Evolutionary conservation across 2,329 filamentous ascomycete species (phyloP).

Genomic region (Penicillium sp.): DNA sequence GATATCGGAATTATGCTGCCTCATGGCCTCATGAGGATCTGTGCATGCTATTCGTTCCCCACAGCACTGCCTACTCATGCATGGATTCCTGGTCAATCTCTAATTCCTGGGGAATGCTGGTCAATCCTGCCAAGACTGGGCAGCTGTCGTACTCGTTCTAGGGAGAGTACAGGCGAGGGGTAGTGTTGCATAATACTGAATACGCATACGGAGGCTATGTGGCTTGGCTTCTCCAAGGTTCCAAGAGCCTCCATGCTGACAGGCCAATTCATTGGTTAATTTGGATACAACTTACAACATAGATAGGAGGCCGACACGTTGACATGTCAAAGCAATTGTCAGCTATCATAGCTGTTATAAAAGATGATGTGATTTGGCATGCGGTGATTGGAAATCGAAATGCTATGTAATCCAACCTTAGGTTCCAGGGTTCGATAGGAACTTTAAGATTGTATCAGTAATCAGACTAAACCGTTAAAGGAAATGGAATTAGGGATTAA

Average conservation of each 20-base stretch:
- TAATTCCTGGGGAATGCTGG: slow-evolving; percentile 6
- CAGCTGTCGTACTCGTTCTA: background rate
- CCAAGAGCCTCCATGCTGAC: slow-evolving; percentile 2
- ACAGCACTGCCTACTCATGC: background rate
- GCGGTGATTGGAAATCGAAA: slow-evolving; percentile 2
- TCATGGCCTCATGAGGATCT: slow-evolving; percentile 1
- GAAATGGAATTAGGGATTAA: slow-evolving; percentile 1
- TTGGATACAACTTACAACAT: background rate
- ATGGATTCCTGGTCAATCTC: background rate
- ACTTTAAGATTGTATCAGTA: background rate
- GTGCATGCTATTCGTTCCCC: background rate
- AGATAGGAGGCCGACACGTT: background rate
- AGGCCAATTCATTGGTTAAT: background rate
- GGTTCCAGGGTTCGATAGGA: background rate
- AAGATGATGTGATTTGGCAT: background rate
- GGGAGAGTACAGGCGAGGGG: background rate
- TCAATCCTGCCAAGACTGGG: slow-evolving; percentile 2
- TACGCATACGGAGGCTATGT: background rate
- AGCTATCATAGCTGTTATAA: background rate
- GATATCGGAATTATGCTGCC: background rate
- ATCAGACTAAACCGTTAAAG: background rate
- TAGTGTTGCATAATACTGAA: background rate
- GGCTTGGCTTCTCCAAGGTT: slow-evolving; percentile 2
- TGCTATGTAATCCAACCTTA: background rate
- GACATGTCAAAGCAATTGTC: background rate